A percentile compares a stretch with the other conserved stretches of the same genome.
Conservation (phyloP, 116 monocot species). For the Posidonia oceanica region DNA sequence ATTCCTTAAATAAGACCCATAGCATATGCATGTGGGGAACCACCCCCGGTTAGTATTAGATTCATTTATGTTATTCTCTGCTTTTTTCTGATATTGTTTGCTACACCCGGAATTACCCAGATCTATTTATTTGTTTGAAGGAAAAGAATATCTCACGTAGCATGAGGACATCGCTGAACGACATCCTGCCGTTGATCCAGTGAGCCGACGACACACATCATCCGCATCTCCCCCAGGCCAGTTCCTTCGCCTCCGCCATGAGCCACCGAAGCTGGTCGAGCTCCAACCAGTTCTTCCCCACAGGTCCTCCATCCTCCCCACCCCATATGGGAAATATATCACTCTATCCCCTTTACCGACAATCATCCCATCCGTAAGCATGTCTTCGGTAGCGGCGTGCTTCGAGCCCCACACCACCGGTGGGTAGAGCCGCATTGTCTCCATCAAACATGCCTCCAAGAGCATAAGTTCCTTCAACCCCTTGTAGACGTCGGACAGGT, state of each 20-base stretch:
- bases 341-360: constrained; percentile 42
- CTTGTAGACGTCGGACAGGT: constrained; percentile 8
- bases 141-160: no score
- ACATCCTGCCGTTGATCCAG: no score
- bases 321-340: constrained; percentile 59
- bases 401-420: constrained; percentile 79
- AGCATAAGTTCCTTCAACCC: constrained; percentile 31
- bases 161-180: no score
- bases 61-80: no score
- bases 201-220: no score
- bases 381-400: constrained; percentile 31
- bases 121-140: no score
- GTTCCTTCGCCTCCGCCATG: neutral
- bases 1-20: no score
- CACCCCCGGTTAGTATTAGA: no score
- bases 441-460: constrained; percentile 43
- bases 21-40: no score
- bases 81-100: no score
- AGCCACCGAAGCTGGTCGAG: constrained; percentile 49
- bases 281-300: constrained; percentile 48
- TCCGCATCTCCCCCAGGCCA: no score
- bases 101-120: no score
- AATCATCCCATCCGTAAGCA: constrained; percentile 49
- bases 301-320: constrained; percentile 68
- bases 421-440: constrained; percentile 76